Evolutionary conservation across 1,284 basidiomycete genomes (phyloP), one percentile per base, ranked within the genome.

Genomic region (Vanrija humicola): DNA sequence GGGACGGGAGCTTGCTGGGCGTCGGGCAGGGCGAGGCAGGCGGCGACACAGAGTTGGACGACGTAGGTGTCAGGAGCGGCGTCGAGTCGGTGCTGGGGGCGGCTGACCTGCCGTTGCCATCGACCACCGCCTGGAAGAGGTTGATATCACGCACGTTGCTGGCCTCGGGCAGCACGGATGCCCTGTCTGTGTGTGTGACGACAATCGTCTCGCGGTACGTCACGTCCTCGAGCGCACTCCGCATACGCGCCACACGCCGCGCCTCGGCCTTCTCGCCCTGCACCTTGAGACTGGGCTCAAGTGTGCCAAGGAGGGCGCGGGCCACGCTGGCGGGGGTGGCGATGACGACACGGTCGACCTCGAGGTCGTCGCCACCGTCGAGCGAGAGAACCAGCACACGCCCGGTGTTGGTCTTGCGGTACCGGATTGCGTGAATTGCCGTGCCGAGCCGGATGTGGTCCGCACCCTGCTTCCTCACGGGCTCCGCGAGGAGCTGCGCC

Each of bases 301-400:
- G 50, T 19, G 56, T 64, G 10, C 48, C 65, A 42, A 68, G 56
- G 23, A 66, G 77, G 68, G 45, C 76, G 8, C 78, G 71, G 6
- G 84, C 86, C 16, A 81, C 80, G 50, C 82, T 82, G 2, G 86
- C 86, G 66, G 87, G 86, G 0, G 87, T 88, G 3, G 86, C 86
- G 52, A 89, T 78, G 14, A 89, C 75, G 50, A 89, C 73, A 65
- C 85, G 84, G 49, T 83, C 79, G 64, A 88, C 72, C 23, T 46
- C 39, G 7, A 87, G 43, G 39, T 63, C 58, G 21, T 66, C 63
- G 5, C 48, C 46, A 6, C 48, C 52, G 18, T 56, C 52, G n/a
- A 50, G 52, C 9, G 58, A 26, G 9, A 58, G 44, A 1, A 34
- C 23, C 6, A 56, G 15, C 28, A 28, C 43, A 67, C 68, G 25